Evolutionary conservation across 176 grass and related monocot species (phyloP).

Genomic region (Bothriochloa decipiens): DNA sequence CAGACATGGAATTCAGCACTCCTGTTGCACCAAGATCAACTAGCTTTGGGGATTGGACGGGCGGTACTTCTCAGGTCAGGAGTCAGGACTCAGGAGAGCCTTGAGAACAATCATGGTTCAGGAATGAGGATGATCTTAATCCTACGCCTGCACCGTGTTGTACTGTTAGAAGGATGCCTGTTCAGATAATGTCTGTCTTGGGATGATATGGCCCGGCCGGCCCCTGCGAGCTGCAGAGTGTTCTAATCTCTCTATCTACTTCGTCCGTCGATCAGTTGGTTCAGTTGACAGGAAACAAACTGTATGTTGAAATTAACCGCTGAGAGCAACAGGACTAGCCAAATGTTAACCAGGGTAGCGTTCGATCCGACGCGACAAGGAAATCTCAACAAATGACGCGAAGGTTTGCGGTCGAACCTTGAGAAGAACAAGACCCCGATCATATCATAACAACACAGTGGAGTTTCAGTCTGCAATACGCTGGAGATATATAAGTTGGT

Average conservation of each 20-base stretch:
- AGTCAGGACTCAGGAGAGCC: neutral
- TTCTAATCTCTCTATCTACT: slow-evolving; percentile 22
- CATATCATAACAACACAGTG: neutral
- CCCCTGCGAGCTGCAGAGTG: slow-evolving; percentile 12
- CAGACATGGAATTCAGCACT: slow-evolving; percentile 14
- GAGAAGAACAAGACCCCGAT: neutral
- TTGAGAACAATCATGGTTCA: neutral
- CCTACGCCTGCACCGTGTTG: neutral
- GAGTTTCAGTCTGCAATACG: slow-evolving; percentile 4
- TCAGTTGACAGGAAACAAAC: neutral
- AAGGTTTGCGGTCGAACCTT: neutral
- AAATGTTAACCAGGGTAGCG: neutral
- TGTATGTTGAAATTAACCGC: slow-evolving; percentile 23
- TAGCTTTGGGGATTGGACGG: neutral
- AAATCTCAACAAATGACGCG: slow-evolving; percentile 28
- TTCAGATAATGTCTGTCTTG: neutral
- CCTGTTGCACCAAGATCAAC: slow-evolving; percentile 43
- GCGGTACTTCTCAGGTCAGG: neutral
- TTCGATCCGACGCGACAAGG: slow-evolving; percentile 47
- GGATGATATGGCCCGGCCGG: neutral
- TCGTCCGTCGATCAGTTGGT: neutral
- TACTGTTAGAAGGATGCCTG: slow-evolving; percentile 22
- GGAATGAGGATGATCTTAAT: neutral
- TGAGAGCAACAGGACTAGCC: slow-evolving; percentile 7
- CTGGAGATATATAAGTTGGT: neutral